Conservation (phyloP, 768 basidiomycete genomes). For the Auriscalpium orientale region DNA sequence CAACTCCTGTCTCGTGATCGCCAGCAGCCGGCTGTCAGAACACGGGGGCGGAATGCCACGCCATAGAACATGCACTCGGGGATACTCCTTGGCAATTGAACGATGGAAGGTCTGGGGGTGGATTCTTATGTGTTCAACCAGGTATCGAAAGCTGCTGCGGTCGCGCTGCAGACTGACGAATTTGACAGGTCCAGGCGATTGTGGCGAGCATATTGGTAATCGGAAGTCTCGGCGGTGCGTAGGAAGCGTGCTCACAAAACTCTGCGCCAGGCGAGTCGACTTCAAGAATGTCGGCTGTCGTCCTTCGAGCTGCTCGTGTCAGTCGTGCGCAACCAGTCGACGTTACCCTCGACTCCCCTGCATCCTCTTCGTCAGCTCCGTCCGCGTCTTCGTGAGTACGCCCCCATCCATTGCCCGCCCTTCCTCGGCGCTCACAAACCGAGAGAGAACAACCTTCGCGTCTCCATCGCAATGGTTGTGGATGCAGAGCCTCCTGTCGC, state of each 20-base stretch:
- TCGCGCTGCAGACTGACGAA: neutral
- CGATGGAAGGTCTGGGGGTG: neutral
- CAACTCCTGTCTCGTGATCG: neutral
- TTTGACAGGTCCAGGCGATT: neutral
- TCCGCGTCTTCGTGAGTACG: neutral
- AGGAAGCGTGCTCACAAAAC: too few species aligned
- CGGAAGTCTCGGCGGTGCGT: too few species aligned
- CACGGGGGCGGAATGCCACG: neutral
- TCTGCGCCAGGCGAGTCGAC: neutral
- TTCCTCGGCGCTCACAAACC: neutral
- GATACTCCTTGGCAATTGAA: neutral
- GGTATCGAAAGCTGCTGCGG: neutral
- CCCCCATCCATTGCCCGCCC: neutral
- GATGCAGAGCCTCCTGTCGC: constrained; percentile 29
- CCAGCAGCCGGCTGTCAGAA: neutral
- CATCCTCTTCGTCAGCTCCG: neutral
- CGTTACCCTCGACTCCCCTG: neutral
- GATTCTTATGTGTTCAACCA: neutral
- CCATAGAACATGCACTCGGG: neutral
- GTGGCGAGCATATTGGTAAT: neutral
- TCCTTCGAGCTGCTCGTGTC: neutral
- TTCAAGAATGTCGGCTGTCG: neutral
- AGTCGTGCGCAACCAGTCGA: neutral
- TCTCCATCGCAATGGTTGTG: constrained; percentile 26
- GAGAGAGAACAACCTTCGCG: constrained; percentile 10